Percentiles rank a stretch among this genome's conserved stretches.
These are phyloP conservation scores for Eucalyptus pauciflora DNA, from an alignment of 345 rosid genomes.

Conservation along the genomic window DNA sequence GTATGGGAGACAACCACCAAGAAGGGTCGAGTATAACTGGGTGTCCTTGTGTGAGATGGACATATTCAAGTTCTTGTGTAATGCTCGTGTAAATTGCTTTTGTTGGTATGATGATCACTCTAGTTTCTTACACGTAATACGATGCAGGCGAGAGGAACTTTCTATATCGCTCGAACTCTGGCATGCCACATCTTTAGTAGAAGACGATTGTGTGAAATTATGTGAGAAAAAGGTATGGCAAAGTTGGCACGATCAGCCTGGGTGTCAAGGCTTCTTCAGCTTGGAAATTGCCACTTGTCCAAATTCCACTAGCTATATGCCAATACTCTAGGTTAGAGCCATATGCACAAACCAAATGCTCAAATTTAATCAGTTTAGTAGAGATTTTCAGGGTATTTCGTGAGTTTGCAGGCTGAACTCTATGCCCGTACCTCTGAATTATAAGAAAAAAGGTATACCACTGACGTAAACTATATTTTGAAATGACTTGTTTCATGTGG, in stretches of 20 bases:
- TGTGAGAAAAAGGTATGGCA: neutral
- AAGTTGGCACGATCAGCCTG: neutral
- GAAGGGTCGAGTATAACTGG: neutral
- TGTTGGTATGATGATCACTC: neutral
- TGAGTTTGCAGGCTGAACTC: neutral
- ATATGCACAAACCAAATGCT: neutral
- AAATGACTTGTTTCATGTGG: neutral
- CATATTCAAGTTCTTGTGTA: neutral
- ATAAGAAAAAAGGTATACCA: neutral
- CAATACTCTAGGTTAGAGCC: neutral
- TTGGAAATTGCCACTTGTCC: neutral
- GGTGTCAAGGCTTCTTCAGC: neutral
- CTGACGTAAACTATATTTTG: neutral
- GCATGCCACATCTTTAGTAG: neutral
- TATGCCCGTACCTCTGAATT: neutral
- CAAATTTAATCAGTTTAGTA: neutral
- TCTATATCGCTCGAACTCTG: neutral
- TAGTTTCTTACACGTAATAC: neutral
- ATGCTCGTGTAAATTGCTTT: neutral
- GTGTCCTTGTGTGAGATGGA: neutral
- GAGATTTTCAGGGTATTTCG: neutral
- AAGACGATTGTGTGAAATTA: neutral
- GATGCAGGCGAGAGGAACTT: neutral
- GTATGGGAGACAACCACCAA: neutral
- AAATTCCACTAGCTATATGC: neutral